Percentiles rank a stretch among this genome's conserved stretches.
These are phyloP conservation scores for Oldenlandia corymbosa DNA, from an alignment of 257 asterid species.

Conservation along the genomic window DNA sequence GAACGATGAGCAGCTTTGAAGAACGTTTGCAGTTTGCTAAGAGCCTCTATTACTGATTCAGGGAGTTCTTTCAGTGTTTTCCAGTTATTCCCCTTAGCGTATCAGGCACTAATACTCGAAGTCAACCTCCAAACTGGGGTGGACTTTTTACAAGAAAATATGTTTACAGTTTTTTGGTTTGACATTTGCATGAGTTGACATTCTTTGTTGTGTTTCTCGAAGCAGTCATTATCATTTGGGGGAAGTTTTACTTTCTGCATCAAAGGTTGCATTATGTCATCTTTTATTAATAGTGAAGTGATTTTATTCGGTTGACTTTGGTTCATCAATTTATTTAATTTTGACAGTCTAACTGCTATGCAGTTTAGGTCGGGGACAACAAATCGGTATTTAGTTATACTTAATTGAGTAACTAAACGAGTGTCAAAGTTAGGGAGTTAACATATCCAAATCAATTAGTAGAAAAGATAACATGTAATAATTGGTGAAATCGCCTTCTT, in stretches of 20 bases:
- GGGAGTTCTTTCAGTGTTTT: background rate
- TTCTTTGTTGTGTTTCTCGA: background rate
- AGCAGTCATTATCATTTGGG: background rate
- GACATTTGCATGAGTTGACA: conserved; percentile 12
- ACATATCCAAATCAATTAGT: too few species aligned
- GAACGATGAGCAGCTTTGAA: background rate
- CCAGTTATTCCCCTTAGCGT: background rate
- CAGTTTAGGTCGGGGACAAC: too few species aligned
- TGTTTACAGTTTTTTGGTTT: too few species aligned
- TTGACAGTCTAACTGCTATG: too few species aligned
- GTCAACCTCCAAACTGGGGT: background rate
- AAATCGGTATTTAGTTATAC: too few species aligned
- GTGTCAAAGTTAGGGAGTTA: too few species aligned
- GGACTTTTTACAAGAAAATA: background rate
- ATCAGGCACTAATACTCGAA: background rate
- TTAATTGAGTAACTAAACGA: too few species aligned
- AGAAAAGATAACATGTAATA: too few species aligned
- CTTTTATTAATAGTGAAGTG: too few species aligned
- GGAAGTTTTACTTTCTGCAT: background rate
- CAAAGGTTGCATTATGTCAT: background rate
- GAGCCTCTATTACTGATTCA: background rate
- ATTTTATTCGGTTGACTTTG: too few species aligned
- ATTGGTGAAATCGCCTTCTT: too few species aligned
- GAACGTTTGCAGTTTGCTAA: background rate
- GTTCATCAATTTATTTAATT: too few species aligned